These are phyloP conservation scores for Colletotrichum coccodes DNA, from an alignment of 2,329 filamentous ascomycete species.

Conservation along the genomic window DNA sequence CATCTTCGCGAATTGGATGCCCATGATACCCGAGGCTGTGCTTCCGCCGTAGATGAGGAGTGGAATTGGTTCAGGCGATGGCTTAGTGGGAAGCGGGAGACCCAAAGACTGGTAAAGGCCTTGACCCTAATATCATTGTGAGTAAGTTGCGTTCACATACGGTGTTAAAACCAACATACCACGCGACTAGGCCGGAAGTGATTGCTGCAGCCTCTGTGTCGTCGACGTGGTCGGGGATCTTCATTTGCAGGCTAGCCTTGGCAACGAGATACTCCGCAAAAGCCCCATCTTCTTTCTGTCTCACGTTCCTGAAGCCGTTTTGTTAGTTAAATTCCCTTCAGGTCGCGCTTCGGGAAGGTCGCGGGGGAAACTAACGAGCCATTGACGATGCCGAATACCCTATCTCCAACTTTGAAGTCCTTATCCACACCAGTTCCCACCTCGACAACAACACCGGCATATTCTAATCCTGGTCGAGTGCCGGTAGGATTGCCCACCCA, in stretches of 20 bases:
- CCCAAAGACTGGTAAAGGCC: conserved; percentile 14
- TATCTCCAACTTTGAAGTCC: conserved; percentile 56
- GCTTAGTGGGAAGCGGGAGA: conserved; percentile 55
- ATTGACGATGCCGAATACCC: conserved; percentile 52
- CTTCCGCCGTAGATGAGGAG: conserved; percentile 60
- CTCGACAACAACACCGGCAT: conserved; percentile 56
- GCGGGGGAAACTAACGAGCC: conserved; percentile 38
- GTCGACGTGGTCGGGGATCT: conserved; percentile 55
- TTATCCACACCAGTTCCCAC: conserved; percentile 55
- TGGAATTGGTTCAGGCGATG: conserved; percentile 47
- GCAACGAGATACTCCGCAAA: conserved; percentile 52
- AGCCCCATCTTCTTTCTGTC: conserved; percentile 52
- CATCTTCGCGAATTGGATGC: conserved; percentile 54
- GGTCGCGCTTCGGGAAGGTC: neutral
- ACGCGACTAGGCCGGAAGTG: conserved; percentile 51
- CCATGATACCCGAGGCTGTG: conserved; percentile 66
- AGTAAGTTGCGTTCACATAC: no score
- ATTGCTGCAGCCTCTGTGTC: conserved; percentile 57
- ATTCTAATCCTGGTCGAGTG: conserved; percentile 53
- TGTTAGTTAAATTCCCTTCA: neutral
- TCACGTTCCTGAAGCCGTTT: conserved; percentile 40
- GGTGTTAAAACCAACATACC: neutral
- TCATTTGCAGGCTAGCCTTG: conserved; percentile 52
- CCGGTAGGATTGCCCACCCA: conserved; percentile 31
- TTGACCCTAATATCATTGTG: neutral